Percentiles rank a stretch among this genome's conserved stretches.
Conservation (phyloP, 768 basidiomycete genomes). For the Suillus paluster region DNA sequence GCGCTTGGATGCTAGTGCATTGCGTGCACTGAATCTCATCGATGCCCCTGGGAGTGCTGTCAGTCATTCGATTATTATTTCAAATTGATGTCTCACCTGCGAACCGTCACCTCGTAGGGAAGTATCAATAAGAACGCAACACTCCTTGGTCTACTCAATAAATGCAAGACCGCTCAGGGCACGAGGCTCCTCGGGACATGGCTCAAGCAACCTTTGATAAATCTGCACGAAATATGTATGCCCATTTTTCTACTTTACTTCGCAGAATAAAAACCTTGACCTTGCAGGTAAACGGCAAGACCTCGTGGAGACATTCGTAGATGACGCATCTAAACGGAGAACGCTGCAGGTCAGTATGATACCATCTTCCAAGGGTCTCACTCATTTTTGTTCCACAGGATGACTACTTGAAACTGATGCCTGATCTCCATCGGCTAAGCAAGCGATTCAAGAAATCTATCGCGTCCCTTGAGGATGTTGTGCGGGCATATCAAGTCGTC, state of each 20-base stretch:
- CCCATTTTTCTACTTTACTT: slow-evolving; percentile 3
- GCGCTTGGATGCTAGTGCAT: slow-evolving; percentile 93
- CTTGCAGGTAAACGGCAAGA: slow-evolving; percentile 78
- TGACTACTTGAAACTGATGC: slow-evolving; percentile 88
- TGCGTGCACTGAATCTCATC: slow-evolving; percentile 86
- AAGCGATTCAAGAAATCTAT: slow-evolving; percentile 88
- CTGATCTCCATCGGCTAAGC: slow-evolving; percentile 89
- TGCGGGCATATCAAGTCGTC: slow-evolving; percentile 93
- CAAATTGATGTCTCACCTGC: slow-evolving; percentile 1
- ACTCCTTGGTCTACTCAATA: slow-evolving; percentile 87
- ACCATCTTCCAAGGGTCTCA: not conserved
- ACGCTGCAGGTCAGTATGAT: slow-evolving; percentile 64
- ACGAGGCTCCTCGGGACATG: slow-evolving; percentile 85
- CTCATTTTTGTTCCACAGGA: slow-evolving; percentile 52
- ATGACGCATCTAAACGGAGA: slow-evolving; percentile 73
- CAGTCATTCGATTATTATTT: not conserved
- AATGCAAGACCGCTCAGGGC: slow-evolving; percentile 96
- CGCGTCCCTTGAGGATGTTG: slow-evolving; percentile 92
- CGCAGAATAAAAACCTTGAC: not conserved
- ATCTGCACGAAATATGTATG: slow-evolving; percentile 88
- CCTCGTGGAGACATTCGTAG: slow-evolving; percentile 84
- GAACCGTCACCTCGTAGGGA: slow-evolving; percentile 40
- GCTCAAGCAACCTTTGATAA: slow-evolving; percentile 96
- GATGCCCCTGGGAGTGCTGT: slow-evolving; percentile 56
- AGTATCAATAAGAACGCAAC: slow-evolving; percentile 81